phyloP scores from a whole-genome alignment of 805 yeast genomes.

The Suhomyces xylopsoci region DNA sequence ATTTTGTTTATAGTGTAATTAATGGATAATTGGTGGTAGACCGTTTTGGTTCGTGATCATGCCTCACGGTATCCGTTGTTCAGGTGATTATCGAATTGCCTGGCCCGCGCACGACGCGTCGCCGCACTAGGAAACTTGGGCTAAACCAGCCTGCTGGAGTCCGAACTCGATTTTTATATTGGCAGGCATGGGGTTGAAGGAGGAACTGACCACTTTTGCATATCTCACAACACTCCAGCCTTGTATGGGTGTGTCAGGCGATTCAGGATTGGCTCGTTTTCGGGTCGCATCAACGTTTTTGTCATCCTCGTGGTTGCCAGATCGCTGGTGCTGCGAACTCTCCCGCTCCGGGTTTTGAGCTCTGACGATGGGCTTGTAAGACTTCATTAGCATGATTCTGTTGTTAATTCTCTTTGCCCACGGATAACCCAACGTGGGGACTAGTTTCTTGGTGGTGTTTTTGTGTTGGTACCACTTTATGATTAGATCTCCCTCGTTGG shows the following conservation, averaged over 20 bases:
- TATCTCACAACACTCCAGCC: conserved; percentile 29
- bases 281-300: not conserved
- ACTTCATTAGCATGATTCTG: conserved; percentile 26
- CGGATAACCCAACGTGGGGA: conserved; percentile 33
- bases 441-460: conserved; percentile 15
- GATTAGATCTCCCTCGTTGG: not conserved
- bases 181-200: conserved; percentile 5
- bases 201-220: conserved; percentile 18
- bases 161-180: conserved; percentile 15
- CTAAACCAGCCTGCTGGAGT: conserved; percentile 8
- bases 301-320: not conserved
- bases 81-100: conserved; percentile 13
- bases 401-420: conserved; percentile 28
- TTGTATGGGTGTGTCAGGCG: conserved; percentile 9
- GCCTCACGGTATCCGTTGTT: conserved; percentile 8
- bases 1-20: not conserved
- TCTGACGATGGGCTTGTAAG: conserved; percentile 22
- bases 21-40: not conserved
- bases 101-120: conserved; percentile 3
- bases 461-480: not conserved
- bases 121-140: not conserved
- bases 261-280: not conserved
- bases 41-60: not conserved
- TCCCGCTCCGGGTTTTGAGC: not conserved
- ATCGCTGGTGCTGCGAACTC: not conserved